These are phyloP conservation scores for Annona cherimola DNA, from an alignment of 164 flowering plant species.

Conservation along the genomic window DNA sequence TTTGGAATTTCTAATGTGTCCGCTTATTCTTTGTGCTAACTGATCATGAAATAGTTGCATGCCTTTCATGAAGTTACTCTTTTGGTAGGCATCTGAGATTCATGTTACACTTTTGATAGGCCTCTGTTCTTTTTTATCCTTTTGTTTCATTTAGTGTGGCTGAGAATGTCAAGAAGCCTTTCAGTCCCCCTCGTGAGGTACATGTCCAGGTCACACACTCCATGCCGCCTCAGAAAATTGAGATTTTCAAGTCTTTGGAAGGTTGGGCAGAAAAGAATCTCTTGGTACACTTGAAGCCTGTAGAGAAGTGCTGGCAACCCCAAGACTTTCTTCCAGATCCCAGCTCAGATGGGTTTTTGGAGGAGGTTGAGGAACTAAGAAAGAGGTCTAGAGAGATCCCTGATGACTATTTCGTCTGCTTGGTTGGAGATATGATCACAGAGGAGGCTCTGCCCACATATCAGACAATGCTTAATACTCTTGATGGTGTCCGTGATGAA, in stretches of 20 bases:
- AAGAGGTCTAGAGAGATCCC: slow-evolving; percentile 64
- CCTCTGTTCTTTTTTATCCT: neutral
- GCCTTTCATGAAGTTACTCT: too few relatives aligned
- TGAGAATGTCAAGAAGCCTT: slow-evolving; percentile 46
- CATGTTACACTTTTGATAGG: too few relatives aligned
- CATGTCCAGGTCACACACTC: slow-evolving; percentile 66
- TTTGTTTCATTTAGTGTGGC: slow-evolving; percentile 34
- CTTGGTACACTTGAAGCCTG: slow-evolving; percentile 53
- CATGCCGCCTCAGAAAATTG: slow-evolving; percentile 66
- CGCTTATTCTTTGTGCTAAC: too few relatives aligned
- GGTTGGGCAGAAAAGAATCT: slow-evolving; percentile 62
- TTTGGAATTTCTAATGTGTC: too few relatives aligned
- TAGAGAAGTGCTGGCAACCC: slow-evolving; percentile 77
- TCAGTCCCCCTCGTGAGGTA: slow-evolving; percentile 54
- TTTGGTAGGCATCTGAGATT: too few relatives aligned
- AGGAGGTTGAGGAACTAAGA: slow-evolving; percentile 56
- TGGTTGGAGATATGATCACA: slow-evolving; percentile 69
- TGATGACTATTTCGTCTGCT: slow-evolving; percentile 61
- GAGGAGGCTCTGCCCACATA: slow-evolving; percentile 57
- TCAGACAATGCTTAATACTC: slow-evolving; percentile 53
- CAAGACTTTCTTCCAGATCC: slow-evolving; percentile 71
- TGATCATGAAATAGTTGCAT: too few relatives aligned
- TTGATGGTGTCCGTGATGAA: slow-evolving; percentile 58
- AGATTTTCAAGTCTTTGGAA: slow-evolving; percentile 58
- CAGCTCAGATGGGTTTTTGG: slow-evolving; percentile 50